Conservation (phyloP, 2,329 filamentous ascomycete genomes). For the Colletotrichum sp. region DNA sequence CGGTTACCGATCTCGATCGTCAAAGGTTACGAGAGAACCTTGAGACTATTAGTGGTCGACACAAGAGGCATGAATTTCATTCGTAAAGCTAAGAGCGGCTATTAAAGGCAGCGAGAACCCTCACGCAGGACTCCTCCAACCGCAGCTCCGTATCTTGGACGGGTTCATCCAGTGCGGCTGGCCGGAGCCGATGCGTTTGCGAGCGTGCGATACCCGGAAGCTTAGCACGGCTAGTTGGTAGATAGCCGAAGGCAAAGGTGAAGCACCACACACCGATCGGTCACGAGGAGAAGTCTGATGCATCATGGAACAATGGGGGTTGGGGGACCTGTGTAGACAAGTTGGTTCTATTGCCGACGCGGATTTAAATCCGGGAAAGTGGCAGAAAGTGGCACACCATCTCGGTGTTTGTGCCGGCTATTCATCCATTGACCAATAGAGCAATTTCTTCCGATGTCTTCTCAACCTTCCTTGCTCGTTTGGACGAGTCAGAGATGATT, state of each 20-base stretch:
- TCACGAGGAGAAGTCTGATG: background rate
- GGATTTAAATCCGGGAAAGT: background rate
- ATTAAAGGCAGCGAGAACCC: background rate
- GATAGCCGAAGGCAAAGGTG: background rate
- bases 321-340: background rate
- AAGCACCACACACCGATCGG: background rate
- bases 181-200: background rate
- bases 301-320: background rate
- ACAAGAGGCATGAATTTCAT: background rate
- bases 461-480: background rate
- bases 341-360: background rate
- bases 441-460: background rate
- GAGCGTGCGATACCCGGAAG: background rate
- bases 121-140: background rate
- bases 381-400: background rate
- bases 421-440: background rate
- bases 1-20: background rate
- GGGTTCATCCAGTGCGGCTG: background rate
- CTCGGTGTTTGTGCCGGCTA: background rate
- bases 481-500: background rate
- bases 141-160: background rate
- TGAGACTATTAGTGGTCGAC: background rate
- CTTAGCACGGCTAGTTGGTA: background rate
- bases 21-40: background rate
- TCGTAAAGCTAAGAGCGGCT: background rate